Percentiles rank a stretch among this genome's conserved stretches.
Evolutionary conservation across 2,329 filamentous ascomycete genomes (phyloP).

Genomic region (Ampelomyces quisqualis): DNA sequence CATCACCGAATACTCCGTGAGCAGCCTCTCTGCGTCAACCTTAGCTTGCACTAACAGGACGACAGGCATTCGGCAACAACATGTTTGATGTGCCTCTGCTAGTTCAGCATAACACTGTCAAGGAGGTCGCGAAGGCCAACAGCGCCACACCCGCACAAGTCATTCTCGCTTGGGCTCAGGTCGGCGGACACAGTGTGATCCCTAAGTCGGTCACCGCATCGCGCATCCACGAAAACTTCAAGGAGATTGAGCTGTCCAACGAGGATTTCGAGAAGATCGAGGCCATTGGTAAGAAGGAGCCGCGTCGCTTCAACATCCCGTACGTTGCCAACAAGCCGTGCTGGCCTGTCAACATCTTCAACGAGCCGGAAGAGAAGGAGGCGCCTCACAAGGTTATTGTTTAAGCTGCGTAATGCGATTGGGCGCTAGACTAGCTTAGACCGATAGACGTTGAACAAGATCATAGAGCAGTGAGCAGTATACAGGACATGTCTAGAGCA

Average conservation of each 20-base stretch:
- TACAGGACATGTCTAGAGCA: too few relatives aligned
- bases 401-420: too few relatives aligned
- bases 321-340: constrained; percentile 50
- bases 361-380: constrained; percentile 55
- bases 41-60: constrained; percentile 58
- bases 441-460: too few relatives aligned
- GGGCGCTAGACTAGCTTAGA: too few relatives aligned
- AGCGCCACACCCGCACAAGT: constrained; percentile 73
- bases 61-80: constrained; percentile 58
- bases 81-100: constrained; percentile 55
- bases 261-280: constrained; percentile 38
- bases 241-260: constrained; percentile 33
- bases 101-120: constrained; percentile 59
- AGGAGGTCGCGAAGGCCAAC: constrained; percentile 62
- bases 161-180: constrained; percentile 82
- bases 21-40: constrained; percentile 53
- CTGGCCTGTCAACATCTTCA: constrained; percentile 61
- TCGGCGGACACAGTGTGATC: constrained; percentile 49
- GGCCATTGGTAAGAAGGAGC: constrained; percentile 58
- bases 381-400: constrained; percentile 51
- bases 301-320: constrained; percentile 57
- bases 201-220: constrained; percentile 36
- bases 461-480: too few relatives aligned
- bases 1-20: constrained; percentile 34
- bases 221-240: constrained; percentile 37